Percentiles rank a stretch among this genome's conserved stretches.
phyloP scores from a whole-genome alignment of 495 filamentous ascomycete species.

The Tuber microsphaerosporum region DNA sequence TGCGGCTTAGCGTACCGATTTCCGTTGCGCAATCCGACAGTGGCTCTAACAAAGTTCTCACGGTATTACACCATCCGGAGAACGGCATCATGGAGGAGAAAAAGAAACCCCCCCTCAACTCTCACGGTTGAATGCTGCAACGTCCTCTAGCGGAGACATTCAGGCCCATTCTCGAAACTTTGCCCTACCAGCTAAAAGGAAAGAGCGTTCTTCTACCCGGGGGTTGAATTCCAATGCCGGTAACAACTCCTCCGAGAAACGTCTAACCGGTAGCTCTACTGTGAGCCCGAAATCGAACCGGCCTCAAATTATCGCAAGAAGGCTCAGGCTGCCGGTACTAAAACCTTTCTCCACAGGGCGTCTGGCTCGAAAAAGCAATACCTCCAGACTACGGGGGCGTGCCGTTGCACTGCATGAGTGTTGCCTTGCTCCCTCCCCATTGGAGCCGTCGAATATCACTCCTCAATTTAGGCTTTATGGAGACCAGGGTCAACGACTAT shows the following conservation, averaged over 20 bases:
- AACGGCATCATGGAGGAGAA: neutral
- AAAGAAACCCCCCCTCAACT: neutral
- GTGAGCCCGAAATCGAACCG: neutral
- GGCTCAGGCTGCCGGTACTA: neutral
- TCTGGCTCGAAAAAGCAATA: neutral
- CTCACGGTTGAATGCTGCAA: neutral
- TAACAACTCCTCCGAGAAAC: neutral
- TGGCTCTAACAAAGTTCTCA: too few species aligned
- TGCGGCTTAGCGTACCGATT: too few species aligned
- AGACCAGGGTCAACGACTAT: conserved; percentile 3
- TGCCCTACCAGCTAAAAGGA: too few species aligned
- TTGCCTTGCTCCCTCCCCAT: neutral
- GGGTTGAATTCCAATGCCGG: too few species aligned
- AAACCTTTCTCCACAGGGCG: neutral
- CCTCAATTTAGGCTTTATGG: neutral
- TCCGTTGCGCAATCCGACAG: too few species aligned
- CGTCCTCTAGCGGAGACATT: neutral
- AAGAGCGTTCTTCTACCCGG: too few species aligned
- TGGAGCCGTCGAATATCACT: neutral
- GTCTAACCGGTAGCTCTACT: neutral
- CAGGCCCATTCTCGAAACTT: too few species aligned
- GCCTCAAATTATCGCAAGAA: neutral
- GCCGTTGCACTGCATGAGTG: neutral
- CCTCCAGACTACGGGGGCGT: neutral
- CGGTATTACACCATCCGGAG: neutral